Evolutionary conservation across 495 filamentous ascomycete species (phyloP), one percentile per base, ranked within the genome.

Genomic region (Sordaria brevicollis): DNA sequence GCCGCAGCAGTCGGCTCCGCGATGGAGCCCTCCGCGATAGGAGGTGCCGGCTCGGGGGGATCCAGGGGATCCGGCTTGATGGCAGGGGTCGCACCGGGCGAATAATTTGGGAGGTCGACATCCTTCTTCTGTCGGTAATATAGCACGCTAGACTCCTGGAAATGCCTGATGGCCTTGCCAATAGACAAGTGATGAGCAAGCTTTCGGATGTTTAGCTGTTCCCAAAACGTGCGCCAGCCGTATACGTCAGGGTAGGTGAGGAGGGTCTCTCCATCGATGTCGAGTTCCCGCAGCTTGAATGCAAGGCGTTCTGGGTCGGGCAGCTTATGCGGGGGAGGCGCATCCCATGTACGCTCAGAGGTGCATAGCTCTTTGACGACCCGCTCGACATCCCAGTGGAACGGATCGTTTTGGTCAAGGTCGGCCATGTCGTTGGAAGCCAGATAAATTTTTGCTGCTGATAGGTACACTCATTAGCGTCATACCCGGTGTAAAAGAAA

Each of bases 281-380:
- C 81, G 66, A 90, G 82, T 0, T 89, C 83, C 4, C 85, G 82
- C 5, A 96, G 79, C 11, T 77, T 75, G 13, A 72, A 74, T 73
- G 87, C 88, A 11, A 94, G 81, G 0, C 71, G 29, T 8, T 72
- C 72, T 0, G 81, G 77, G 49, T 90, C 81, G 21, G 88, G 89
- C 7, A 87, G 79, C 38, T 74, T 76, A 15, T 72, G 31, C 17
- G 70, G 65, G n/a, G 73, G 35, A 35, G 77, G 73, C 34, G 77
- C 68, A 19, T 77, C 68, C 83, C 82, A 87, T 19, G 84, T 83
- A 39, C 81, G 76, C 21, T 82, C 74, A 2, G 77, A 41, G 34
- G 85, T 81, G 79, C 91, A 93, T 5, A 94, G 78, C 67, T 89
- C 89, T 13, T 77, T 76, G 0, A 92, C 85, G 2, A 93, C 85